A percentile compares a stretch with the other conserved stretches of the same genome.
Conservation (phyloP, 768 basidiomycete species). For the Leucocoprinus sp. region DNA sequence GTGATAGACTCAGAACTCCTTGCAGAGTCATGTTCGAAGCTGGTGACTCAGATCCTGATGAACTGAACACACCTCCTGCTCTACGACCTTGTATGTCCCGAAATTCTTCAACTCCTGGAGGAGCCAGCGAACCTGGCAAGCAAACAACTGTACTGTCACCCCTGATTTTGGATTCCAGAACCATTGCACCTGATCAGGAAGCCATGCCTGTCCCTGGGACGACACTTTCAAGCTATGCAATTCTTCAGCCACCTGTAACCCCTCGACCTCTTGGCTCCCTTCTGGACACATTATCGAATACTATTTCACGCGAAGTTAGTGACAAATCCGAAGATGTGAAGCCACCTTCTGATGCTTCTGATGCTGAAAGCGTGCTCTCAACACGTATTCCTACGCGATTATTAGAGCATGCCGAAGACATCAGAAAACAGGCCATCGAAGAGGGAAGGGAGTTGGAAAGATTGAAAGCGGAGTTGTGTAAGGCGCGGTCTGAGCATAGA, state of each 20-base stretch:
- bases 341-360: conserved; percentile 9
- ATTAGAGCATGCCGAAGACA: conserved; percentile 26
- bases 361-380: conserved; percentile 23
- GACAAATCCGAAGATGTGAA: conserved; percentile 11
- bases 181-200: conserved; percentile 1
- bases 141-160: conserved; percentile 14
- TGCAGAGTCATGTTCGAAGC: background rate
- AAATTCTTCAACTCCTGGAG: background rate
- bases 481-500: conserved; percentile 24
- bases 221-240: conserved; percentile 2
- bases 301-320: background rate
- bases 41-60: conserved; percentile 5
- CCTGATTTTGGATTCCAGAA: conserved; percentile 7
- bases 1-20: conserved; percentile 4
- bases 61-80: conserved; percentile 15
- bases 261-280: conserved; percentile 3
- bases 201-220: conserved; percentile 3
- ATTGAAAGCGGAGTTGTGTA: conserved; percentile 21
- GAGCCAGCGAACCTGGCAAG: background rate
- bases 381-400: conserved; percentile 24
- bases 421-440: conserved; percentile 33
- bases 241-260: conserved; percentile 9
- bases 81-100: conserved; percentile 1
- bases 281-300: background rate
- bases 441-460: conserved; percentile 23